Conservation (phyloP, 441 rosid species). For the Daphne laureola region DNA sequence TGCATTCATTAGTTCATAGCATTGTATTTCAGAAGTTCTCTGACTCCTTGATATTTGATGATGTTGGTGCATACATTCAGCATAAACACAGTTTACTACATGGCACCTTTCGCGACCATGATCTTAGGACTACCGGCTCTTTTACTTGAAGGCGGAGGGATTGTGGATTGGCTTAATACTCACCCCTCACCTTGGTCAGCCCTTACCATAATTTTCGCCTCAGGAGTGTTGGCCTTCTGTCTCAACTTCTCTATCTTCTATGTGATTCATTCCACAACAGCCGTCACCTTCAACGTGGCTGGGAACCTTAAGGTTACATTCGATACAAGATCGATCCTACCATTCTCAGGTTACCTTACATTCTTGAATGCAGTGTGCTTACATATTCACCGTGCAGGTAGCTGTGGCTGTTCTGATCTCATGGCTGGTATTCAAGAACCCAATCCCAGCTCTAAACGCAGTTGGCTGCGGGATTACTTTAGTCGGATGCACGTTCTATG, state of each 20-base stretch:
- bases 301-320: slow-evolving; percentile 93
- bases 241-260: slow-evolving; percentile 98
- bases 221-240: slow-evolving; percentile 93
- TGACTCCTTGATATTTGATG: slow-evolving; percentile 13
- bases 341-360: too few species aligned
- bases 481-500: slow-evolving; percentile 88
- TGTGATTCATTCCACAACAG: slow-evolving; percentile 98
- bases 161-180: slow-evolving; percentile 68
- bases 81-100: slow-evolving; percentile 97
- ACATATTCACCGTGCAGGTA: slow-evolving; percentile 37
- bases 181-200: slow-evolving; percentile 50
- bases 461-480: slow-evolving; percentile 92
- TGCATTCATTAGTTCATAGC: not conserved
- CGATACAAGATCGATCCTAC: not conserved
- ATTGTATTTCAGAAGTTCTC: not conserved
- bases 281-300: slow-evolving; percentile 98
- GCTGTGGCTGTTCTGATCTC: slow-evolving; percentile 93
- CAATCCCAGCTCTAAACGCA: slow-evolving; percentile 78
- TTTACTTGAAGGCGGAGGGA: slow-evolving; percentile 79
- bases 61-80: slow-evolving; percentile 24
- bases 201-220: slow-evolving; percentile 66
- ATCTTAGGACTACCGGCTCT: slow-evolving; percentile 82
- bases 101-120: slow-evolving; percentile 99
- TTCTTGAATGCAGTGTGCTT: not conserved
- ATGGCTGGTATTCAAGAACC: slow-evolving; percentile 90